phyloP scores from a whole-genome alignment of 2,329 filamentous ascomycete genomes.

The Colletotrichum spinosum region DNA sequence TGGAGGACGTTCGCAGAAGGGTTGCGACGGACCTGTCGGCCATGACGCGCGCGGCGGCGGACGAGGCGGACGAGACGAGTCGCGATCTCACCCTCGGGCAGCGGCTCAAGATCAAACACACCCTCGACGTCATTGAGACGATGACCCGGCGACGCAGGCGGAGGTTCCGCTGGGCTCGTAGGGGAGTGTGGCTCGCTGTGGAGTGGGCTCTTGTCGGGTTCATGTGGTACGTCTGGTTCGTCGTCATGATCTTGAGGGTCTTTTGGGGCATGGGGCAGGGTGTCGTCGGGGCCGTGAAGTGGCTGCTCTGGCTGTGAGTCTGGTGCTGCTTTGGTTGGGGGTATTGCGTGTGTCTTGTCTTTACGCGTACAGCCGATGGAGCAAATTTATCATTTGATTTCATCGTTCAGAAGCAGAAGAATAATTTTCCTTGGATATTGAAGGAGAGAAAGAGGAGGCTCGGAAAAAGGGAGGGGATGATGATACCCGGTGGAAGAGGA shows the following conservation, averaged over 20 bases:
- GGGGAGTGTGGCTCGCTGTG: constrained; percentile 82
- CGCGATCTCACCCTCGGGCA: constrained; percentile 81
- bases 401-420: neutral
- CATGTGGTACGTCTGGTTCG: constrained; percentile 95
- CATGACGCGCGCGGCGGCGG: constrained; percentile 75
- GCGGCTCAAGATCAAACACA: constrained; percentile 82
- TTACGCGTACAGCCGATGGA: constrained; percentile 31
- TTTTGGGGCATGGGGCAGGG: constrained; percentile 72
- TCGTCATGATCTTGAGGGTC: constrained; percentile 81
- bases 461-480: constrained; percentile 5
- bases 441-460: neutral
- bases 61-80: constrained; percentile 83
- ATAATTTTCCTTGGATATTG: neutral
- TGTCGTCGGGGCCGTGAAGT: constrained; percentile 71
- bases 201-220: constrained; percentile 90
- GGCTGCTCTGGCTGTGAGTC: constrained; percentile 83
- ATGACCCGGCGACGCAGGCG: constrained; percentile 77
- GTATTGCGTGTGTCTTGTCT: constrained; percentile 9
- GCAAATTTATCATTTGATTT: constrained; percentile 9
- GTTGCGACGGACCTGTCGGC: constrained; percentile 66
- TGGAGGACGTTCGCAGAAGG: constrained; percentile 59
- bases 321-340: neutral
- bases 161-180: constrained; percentile 78
- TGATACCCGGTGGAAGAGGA: constrained; percentile 28
- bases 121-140: constrained; percentile 82